Percentiles rank a stretch among this genome's conserved stretches.
Evolutionary conservation across 805 yeast genomes (phyloP).

Genomic region (Wickerhamiella brachini): DNA sequence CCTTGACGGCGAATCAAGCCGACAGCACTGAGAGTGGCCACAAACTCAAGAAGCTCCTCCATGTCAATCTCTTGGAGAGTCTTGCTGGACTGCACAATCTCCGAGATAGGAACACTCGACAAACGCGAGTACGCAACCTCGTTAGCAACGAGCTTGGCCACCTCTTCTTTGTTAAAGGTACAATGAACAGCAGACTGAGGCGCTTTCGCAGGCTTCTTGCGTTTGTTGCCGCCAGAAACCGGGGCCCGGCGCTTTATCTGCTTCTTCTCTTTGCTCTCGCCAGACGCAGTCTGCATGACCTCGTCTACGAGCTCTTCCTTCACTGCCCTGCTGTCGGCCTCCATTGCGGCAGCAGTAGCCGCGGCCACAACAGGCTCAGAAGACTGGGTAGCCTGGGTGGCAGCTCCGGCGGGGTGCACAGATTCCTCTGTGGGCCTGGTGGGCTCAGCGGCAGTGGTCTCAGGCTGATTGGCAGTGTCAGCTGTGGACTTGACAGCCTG

Average conservation of each 20-base stretch:
- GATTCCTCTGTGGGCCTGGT: no score
- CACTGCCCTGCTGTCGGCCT: neutral
- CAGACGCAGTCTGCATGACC: neutral
- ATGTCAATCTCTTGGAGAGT: slow-evolving; percentile 33
- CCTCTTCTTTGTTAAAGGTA: slow-evolving; percentile 7
- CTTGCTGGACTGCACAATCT: slow-evolving; percentile 48
- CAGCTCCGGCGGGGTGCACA: no score
- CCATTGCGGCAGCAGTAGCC: no score
- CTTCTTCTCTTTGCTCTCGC: neutral
- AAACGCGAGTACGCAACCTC: slow-evolving; percentile 83
- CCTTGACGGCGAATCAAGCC: slow-evolving; percentile 87
- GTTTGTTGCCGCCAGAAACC: neutral
- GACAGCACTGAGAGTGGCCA: slow-evolving; percentile 40
- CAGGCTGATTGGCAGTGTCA: no score
- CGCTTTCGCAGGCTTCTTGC: neutral
- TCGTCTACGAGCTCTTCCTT: neutral
- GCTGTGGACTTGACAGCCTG: no score
- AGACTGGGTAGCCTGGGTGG: no score
- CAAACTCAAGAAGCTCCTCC: slow-evolving; percentile 19
- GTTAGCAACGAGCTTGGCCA: slow-evolving; percentile 57
- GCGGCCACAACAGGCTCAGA: no score
- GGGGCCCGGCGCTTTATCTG: neutral
- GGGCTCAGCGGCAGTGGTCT: no score
- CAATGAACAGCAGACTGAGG: neutral
- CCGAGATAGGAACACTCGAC: slow-evolving; percentile 74